Conservation (phyloP, 331 rosid genomes). For the Stylosanthes scabra region DNA sequence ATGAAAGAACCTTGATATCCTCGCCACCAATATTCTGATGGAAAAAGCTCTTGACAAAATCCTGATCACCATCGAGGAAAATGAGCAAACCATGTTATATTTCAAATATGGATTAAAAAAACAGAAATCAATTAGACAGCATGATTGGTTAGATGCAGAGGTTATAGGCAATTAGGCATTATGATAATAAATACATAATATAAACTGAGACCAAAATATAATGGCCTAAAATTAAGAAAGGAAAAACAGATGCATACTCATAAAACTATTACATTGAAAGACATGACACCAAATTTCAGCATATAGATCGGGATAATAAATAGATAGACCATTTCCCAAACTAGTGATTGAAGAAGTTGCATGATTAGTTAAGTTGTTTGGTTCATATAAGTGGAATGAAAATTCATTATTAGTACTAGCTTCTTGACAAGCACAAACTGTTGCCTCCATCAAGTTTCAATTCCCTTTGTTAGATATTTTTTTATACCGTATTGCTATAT, state of each 20-base stretch:
- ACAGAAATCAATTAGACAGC: conserved; percentile 1
- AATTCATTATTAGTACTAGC: background rate
- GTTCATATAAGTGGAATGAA: background rate
- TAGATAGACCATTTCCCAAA: conserved; percentile 2
- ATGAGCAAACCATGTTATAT: conserved; percentile 41
- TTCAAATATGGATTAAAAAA: conserved; percentile 20
- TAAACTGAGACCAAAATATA: background rate
- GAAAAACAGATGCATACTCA: conserved; percentile 21
- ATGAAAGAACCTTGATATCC: conserved; percentile 87
- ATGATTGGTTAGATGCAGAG: background rate
- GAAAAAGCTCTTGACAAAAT: conserved; percentile 62
- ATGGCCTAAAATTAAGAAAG: conserved; percentile 10
- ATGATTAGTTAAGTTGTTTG: background rate
- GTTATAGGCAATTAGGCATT: background rate
- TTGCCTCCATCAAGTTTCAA: no score
- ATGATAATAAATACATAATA: background rate
- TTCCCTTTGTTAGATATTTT: no score
- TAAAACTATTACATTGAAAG: conserved; percentile 4
- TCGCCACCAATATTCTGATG: conserved; percentile 79
- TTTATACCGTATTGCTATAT: no score
- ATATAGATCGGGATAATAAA: background rate
- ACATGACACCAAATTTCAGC: conserved; percentile 4
- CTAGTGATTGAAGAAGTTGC: conserved; percentile 2
- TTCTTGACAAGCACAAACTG: no score
- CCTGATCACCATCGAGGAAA: conserved; percentile 58